These are phyloP conservation scores for Pogostemon cablin DNA, from an alignment of 257 asterid species.

Conservation along the genomic window DNA sequence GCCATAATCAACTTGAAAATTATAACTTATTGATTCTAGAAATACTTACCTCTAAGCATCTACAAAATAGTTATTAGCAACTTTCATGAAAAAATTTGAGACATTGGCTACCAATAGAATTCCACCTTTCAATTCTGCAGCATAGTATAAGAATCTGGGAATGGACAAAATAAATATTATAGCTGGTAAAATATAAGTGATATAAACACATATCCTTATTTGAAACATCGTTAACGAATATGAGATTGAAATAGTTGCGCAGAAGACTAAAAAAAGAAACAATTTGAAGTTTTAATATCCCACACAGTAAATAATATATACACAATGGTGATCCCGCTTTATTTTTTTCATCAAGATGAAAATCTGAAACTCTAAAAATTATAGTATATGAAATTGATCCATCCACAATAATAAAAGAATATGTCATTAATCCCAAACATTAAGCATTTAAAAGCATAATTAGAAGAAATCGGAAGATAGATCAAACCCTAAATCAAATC, in stretches of 20 bases:
- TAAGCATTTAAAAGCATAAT: too few relatives aligned
- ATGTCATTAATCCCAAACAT: too few relatives aligned
- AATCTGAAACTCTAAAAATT: background rate
- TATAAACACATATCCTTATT: conserved; percentile 13
- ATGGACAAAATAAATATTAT: conserved; percentile 21
- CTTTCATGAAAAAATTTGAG: conserved; percentile 67
- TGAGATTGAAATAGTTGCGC: conserved; percentile 61
- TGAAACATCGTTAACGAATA: conserved; percentile 60
- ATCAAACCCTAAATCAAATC: too few relatives aligned
- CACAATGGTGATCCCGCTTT: conserved; percentile 91
- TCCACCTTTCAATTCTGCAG: conserved; percentile 53
- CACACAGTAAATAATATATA: conserved; percentile 91
- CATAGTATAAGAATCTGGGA: conserved; percentile 56
- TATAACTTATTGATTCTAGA: conserved; percentile 25
- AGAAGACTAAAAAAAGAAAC: conserved; percentile 65
- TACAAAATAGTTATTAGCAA: conserved; percentile 24
- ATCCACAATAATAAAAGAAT: background rate
- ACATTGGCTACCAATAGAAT: conserved; percentile 35
- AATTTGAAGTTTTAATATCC: conserved; percentile 85
- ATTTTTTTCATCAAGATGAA: background rate
- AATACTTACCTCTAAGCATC: background rate
- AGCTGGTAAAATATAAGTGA: conserved; percentile 17
- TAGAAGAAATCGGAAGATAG: too few relatives aligned
- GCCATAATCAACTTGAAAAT: conserved; percentile 61
- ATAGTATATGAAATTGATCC: conserved; percentile 2